Evolutionary conservation across 257 asterid species (phyloP).

Genomic region (Ilex asprella): DNA sequence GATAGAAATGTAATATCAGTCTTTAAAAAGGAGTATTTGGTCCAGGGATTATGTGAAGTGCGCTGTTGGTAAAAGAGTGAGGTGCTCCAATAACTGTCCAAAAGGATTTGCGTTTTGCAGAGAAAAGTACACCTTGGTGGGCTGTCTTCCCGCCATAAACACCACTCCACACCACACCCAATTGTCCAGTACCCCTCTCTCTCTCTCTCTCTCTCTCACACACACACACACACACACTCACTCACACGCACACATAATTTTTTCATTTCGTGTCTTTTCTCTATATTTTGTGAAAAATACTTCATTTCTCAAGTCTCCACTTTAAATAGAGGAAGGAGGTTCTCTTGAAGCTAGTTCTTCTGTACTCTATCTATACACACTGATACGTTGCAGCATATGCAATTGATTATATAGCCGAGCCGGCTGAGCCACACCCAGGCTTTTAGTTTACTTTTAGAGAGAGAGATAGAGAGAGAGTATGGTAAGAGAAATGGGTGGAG

Average conservation of each 20-base stretch:
- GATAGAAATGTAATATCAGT: too few species aligned
- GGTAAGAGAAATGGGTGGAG: conserved; percentile 12
- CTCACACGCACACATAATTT: too few species aligned
- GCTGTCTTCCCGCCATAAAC: conserved; percentile 11
- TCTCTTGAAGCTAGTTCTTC: conserved; percentile 21
- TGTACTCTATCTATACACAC: conserved; percentile 2
- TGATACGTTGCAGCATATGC: too few species aligned
- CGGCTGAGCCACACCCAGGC: too few species aligned
- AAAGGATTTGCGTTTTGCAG: neutral
- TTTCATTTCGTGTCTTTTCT: too few species aligned
- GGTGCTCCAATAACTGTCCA: too few species aligned
- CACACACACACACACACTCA: too few species aligned
- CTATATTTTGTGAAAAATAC: neutral
- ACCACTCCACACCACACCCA: conserved; percentile 13
- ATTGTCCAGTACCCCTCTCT: neutral
- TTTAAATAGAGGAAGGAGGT: conserved; percentile 15
- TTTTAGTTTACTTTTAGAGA: conserved; percentile 4
- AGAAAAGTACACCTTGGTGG: conserved; percentile 17
- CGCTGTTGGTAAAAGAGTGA: too few species aligned
- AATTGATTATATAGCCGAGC: too few species aligned
- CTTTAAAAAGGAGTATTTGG: too few species aligned
- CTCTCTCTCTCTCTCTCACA: neutral
- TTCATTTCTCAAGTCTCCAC: neutral
- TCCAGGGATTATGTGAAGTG: too few species aligned
- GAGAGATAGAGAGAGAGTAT: conserved; percentile 11